These are phyloP conservation scores for Scedosporium minutisporum DNA, from an alignment of 2,329 filamentous ascomycete species.

Conservation along the genomic window DNA sequence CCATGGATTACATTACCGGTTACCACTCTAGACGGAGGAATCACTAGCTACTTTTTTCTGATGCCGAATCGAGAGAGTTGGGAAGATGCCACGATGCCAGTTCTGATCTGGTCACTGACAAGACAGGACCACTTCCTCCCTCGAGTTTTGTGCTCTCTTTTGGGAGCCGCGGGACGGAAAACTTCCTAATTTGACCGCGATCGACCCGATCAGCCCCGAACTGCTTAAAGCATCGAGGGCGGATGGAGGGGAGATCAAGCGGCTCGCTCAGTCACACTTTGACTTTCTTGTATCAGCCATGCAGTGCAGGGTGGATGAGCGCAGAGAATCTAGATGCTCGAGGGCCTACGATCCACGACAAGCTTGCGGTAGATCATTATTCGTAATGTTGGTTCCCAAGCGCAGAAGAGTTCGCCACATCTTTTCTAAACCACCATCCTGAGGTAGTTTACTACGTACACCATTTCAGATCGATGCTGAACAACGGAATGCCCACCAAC, in stretches of 20 bases:
- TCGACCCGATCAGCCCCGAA: slow-evolving; percentile 2
- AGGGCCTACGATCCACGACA: neutral
- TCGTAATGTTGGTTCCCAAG: neutral
- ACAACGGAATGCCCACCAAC: no score
- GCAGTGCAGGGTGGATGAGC: neutral
- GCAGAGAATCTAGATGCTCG: neutral
- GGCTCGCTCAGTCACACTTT: neutral
- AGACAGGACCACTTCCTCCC: neutral
- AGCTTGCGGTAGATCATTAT: neutral
- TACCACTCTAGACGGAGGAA: no score
- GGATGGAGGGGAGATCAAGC: neutral
- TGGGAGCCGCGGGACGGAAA: neutral
- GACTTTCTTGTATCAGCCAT: neutral
- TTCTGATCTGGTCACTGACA: neutral
- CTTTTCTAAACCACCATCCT: no score
- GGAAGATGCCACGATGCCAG: no score
- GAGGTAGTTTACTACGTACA: no score
- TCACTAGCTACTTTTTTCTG: no score
- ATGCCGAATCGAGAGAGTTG: no score
- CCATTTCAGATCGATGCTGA: no score
- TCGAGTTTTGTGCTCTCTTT: neutral
- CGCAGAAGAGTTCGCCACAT: neutral
- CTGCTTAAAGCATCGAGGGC: neutral
- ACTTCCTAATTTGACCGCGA: slow-evolving; percentile 2
- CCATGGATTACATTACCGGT: no score